Percentiles rank a stretch among this genome's conserved stretches.
phyloP scores from a whole-genome alignment of 805 yeast genomes.

The Huiozyma sinensis region DNA sequence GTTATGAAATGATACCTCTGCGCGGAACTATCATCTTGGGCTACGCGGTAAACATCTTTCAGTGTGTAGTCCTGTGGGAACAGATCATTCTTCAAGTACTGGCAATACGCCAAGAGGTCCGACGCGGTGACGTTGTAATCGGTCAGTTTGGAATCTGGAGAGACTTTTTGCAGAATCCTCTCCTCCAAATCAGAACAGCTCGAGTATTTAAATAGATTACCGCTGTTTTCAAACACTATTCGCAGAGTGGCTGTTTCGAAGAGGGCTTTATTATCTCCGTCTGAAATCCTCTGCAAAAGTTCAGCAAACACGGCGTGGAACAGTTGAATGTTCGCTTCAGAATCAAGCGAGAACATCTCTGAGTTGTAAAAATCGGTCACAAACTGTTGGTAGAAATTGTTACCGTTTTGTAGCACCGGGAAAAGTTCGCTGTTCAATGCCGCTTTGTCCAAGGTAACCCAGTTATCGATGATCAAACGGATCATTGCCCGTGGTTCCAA shows the following conservation, averaged over 20 bases:
- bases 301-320: slow-evolving; percentile 7
- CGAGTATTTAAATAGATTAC: slow-evolving; percentile 3
- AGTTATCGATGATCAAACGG: no score
- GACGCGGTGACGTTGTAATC: slow-evolving; percentile 4
- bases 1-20: slow-evolving; percentile 20
- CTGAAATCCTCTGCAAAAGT: neutral
- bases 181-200: slow-evolving; percentile 4
- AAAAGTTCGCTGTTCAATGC: no score
- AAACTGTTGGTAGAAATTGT: slow-evolving; percentile 3
- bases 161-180: slow-evolving; percentile 8
- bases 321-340: slow-evolving; percentile 8
- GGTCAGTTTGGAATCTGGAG: slow-evolving; percentile 4
- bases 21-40: slow-evolving; percentile 12
- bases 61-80: slow-evolving; percentile 9
- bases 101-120: slow-evolving; percentile 9
- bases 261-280: neutral
- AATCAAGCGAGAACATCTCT: slow-evolving; percentile 11
- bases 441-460: no score
- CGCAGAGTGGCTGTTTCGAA: slow-evolving; percentile 1
- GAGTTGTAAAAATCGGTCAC: slow-evolving; percentile 8
- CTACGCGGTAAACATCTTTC: slow-evolving; percentile 13
- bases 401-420: no score
- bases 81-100: slow-evolving; percentile 6
- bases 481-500: no score
- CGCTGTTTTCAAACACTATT: slow-evolving; percentile 17